Evolutionary conservation across 345 rosid species (phyloP).

Genomic region (Adansonia digitata): DNA sequence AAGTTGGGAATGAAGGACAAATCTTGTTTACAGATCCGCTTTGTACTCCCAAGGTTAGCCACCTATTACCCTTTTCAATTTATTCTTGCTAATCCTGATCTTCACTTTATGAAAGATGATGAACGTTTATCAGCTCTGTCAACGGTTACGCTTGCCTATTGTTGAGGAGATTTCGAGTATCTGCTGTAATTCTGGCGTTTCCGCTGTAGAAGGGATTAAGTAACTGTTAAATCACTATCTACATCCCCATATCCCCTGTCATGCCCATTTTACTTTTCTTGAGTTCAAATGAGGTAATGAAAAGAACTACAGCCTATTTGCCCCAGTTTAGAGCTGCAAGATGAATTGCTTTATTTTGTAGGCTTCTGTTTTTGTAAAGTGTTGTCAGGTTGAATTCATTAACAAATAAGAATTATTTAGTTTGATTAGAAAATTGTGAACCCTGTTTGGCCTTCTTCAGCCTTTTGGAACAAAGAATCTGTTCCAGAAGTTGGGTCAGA

Average conservation of each 20-base stretch:
- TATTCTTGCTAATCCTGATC: not conserved
- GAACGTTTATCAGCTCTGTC: too few species aligned
- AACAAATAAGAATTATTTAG: not conserved
- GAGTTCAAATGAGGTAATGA: not conserved
- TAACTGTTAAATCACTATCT: not conserved
- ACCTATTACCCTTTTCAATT: too few species aligned
- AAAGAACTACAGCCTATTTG: not conserved
- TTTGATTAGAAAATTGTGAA: not conserved
- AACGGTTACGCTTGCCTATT: not conserved
- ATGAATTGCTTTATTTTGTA: not conserved
- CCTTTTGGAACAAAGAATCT: not conserved
- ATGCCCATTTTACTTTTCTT: slow-evolving; percentile 2
- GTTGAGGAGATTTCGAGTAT: not conserved
- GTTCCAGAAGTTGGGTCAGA: not conserved
- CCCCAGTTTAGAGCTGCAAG: not conserved
- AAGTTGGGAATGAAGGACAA: slow-evolving; percentile 95
- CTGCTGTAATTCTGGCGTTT: not conserved
- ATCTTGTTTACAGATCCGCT: slow-evolving; percentile 92
- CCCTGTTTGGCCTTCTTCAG: too few species aligned
- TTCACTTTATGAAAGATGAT: not conserved
- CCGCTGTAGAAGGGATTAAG: not conserved
- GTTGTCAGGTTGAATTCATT: not conserved
- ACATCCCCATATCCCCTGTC: not conserved
- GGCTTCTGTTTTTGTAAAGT: not conserved
- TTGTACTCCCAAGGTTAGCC: slow-evolving; percentile 79